Base-by-base conservation (phyloP, 495 filamentous ascomycete species). In the Bryoglossum gracile region DNA sequence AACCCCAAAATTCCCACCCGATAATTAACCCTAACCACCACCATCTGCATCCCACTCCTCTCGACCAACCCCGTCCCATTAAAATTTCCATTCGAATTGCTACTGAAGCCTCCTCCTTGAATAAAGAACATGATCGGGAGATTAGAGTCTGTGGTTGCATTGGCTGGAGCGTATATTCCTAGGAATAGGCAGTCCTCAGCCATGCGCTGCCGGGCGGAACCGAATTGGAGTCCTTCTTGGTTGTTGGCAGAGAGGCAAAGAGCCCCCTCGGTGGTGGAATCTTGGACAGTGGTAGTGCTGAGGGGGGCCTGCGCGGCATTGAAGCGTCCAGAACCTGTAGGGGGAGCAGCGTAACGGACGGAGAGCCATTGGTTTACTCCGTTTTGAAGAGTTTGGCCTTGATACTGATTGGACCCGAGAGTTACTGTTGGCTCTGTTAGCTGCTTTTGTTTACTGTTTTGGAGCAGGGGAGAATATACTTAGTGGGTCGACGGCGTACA, bases 1-100 rank as follows among this genome's bases (percentile, higher is more conserved):
- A 89, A 89, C 0, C 86, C 86, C 62, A 77, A 85, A 0, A 83
- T 70, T 0, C 86, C 85, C 11, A 89, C 83, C 4, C 86, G 79
- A 54, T 76, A 77, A 62, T 89, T 89, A 67, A 89, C 82, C 48
- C 76, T 84, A 11, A 91, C 79, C 22, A 89, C 70, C 3, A 89
- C 68, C 35, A 89, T 80, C 32, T 74, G 70, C 42, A 69, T 64
- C 5, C 68, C 71, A 0, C 79, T 79, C 8, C 75, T 77, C 54
- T 72, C 42, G 34, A 89, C 72, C 4, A 89, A 68, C 17, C 71
- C 70, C 2, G 68, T 72, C 1, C 77, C 84, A 55, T 88, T 79
- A 60, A 77, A 80, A 62, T 87, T 83, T 0, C 77, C 65, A 58
- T 85, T 86, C 36, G 74, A 70, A 55, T 81, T 69, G 1, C 52